Conservation (phyloP, 164 flowering plant species). For the Annona cherimola region DNA sequence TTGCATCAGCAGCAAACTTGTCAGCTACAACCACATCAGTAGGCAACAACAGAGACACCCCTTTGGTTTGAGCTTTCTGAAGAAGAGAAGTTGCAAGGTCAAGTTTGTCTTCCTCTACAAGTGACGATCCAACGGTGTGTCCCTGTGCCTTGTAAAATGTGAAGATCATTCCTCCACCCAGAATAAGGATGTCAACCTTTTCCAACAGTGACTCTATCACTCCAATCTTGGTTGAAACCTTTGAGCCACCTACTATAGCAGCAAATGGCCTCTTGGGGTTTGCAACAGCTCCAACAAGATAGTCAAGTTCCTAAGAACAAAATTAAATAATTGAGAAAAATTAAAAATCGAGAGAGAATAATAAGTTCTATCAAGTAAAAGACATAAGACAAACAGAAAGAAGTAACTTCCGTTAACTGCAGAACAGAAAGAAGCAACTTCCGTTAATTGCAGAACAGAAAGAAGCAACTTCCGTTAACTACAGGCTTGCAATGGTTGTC, state of each 20-base stretch:
- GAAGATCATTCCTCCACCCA: conserved; percentile 86
- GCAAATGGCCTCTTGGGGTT: conserved; percentile 78
- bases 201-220: conserved; percentile 74
- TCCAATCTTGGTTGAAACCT: conserved; percentile 78
- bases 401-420: too few relatives aligned
- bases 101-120: conserved; percentile 78
- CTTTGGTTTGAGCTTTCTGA: conserved; percentile 65
- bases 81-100: conserved; percentile 66
- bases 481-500: too few relatives aligned
- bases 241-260: conserved; percentile 84
- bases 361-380: neutral
- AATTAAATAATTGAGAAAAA: neutral
- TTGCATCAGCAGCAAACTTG: conserved; percentile 81
- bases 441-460: too few relatives aligned
- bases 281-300: conserved; percentile 76
- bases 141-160: conserved; percentile 88
- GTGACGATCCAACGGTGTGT: conserved; percentile 65
- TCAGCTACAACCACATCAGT: conserved; percentile 70
- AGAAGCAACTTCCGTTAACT: too few relatives aligned
- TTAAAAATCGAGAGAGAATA: neutral
- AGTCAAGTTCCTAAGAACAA: conserved; percentile 61
- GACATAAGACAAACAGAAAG: too few relatives aligned
- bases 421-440: too few relatives aligned
- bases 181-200: conserved; percentile 61
- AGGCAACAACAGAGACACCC: conserved; percentile 69